Conservation (phyloP, 176 grass and related monocot species). For the Olyra latifolia region DNA sequence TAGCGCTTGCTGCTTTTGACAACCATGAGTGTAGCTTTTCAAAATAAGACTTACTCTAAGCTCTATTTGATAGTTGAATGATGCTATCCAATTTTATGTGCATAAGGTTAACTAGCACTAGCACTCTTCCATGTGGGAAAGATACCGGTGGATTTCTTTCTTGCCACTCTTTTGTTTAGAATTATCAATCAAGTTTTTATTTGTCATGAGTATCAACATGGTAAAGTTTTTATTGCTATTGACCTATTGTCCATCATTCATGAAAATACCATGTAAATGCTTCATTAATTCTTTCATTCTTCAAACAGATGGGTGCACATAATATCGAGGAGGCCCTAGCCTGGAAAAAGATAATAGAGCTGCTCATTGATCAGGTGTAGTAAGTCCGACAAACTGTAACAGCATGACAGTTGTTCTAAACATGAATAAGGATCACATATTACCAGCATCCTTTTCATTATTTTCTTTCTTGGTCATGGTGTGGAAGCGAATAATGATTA, state of each 20-base stretch:
- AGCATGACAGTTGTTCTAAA: constrained; percentile 5
- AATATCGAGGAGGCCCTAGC: constrained; percentile 69
- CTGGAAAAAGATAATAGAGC: constrained; percentile 91
- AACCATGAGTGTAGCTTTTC: neutral
- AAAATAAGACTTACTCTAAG: neutral
- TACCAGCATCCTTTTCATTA: neutral
- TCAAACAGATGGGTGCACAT: constrained; percentile 76
- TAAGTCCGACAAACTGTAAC: constrained; percentile 13
- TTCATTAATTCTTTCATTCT: constrained; percentile 14
- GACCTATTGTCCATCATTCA: neutral
- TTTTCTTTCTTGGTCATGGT: constrained; percentile 21
- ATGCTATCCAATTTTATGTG: neutral
- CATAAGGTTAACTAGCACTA: neutral
- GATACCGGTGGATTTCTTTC: neutral
- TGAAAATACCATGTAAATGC: constrained; percentile 3
- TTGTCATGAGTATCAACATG: neutral
- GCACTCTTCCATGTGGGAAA: neutral
- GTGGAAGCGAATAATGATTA: neutral
- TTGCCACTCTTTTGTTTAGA: neutral
- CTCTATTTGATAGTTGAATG: neutral
- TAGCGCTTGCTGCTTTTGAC: neutral
- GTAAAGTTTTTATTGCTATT: neutral
- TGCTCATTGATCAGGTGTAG: constrained; percentile 87
- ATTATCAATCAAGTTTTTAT: constrained; percentile 6
- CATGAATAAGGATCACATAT: neutral